A percentile compares a stretch with the other conserved stretches of the same genome.
These are phyloP conservation scores for Micractinium sp. DNA, from an alignment of 139 green algal genomes.

Conservation along the genomic window DNA sequence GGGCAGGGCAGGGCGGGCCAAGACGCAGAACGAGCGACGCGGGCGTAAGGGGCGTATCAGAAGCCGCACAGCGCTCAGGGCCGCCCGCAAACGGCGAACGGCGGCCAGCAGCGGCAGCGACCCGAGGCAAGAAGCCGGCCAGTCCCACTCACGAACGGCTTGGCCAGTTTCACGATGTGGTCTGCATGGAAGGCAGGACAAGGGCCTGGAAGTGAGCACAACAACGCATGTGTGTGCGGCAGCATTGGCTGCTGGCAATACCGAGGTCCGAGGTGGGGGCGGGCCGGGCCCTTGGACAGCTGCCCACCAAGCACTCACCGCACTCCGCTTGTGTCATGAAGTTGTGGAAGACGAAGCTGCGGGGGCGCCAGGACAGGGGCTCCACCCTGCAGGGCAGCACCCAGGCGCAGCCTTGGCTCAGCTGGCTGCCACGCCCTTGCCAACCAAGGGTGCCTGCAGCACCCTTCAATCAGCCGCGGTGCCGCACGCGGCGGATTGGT, in stretches of 20 bases:
- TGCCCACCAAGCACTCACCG: background rate
- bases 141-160: constrained; percentile 41
- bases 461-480: too few relatives aligned
- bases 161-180: constrained; percentile 67
- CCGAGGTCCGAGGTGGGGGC: too few relatives aligned
- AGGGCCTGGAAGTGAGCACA: background rate
- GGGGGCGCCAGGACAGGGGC: constrained; percentile 72
- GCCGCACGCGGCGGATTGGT: background rate
- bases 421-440: background rate
- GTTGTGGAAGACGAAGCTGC: constrained; percentile 84
- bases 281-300: too few relatives aligned
- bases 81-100: too few relatives aligned
- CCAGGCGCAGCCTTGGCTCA: background rate
- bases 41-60: too few relatives aligned
- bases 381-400: constrained; percentile 64
- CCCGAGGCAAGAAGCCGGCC: too few relatives aligned
- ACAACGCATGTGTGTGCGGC: too few relatives aligned
- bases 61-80: too few relatives aligned
- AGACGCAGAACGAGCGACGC: too few relatives aligned
- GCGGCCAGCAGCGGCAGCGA: too few relatives aligned
- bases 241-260: too few relatives aligned
- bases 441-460: background rate
- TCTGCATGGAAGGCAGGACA: constrained; percentile 48
- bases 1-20: background rate
- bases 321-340: constrained; percentile 67